Evolutionary conservation across 164 flowering plant species (phyloP), one percentile per base, ranked within the genome.

Genomic region (Berberis vulgaris): DNA sequence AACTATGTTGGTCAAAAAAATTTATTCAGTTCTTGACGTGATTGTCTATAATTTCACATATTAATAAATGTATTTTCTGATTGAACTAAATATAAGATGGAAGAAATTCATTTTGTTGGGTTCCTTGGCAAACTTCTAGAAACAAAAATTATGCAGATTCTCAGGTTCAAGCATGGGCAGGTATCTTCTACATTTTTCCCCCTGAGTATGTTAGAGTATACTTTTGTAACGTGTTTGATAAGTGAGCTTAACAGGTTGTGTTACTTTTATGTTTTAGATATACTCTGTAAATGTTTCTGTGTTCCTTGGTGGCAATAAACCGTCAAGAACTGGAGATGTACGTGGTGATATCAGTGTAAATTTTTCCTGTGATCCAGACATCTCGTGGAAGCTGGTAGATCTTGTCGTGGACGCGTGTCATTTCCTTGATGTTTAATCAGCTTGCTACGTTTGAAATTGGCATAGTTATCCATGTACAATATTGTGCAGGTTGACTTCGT

Each of bases 121-220:
- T 85, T 89, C 69, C 60, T 93, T 67, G 82, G 92, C 85, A 93
- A 89, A 77, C 90, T 88, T 75, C 78, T 93, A 55, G 98, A 93
- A 72, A 86, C 94, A 69, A 93, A 84, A 76, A 82, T 93, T 47
- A 72, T 87, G 82, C 98, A 93, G 67, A 84, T 86, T 78, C 88
- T 93, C 11, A 93, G 98, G 26, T 93, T 93, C 78, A 86, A 86
- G 82, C 89, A 85, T 80, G 97, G 98, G 54, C 97, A 93, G 91
- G 98, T 93, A 54, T 56, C 7, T 39, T 41, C 41, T 61, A 10
- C 43, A 10, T 39, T 66, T 5, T 57, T 57, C 68, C 1, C n/a
- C 54, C 4, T 9, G 1, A 26, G n/a, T 10, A 52, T 6, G 50
- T 9, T 10, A 4, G 10, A 1, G 5, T 52, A 4, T 52, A 52